Conservation (phyloP, 129 eudicot species). For the Helianthus annuus region DNA sequence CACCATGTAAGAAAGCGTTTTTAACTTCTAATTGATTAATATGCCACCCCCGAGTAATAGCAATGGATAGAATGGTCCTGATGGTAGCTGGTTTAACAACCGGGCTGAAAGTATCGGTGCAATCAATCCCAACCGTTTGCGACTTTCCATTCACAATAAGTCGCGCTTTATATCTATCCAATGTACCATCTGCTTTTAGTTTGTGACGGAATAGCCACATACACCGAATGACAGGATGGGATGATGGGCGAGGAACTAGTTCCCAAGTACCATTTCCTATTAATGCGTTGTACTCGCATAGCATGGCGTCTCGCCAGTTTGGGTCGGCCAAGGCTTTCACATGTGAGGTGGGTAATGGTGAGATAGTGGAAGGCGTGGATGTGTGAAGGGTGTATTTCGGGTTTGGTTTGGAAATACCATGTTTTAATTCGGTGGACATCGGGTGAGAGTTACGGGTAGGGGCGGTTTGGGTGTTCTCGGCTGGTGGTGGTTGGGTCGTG, state of each 20-base stretch:
- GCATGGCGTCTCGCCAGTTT: slow-evolving; percentile 3
- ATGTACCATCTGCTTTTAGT: too few relatives aligned
- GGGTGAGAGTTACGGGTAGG: neutral
- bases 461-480: neutral
- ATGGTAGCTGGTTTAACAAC: too few relatives aligned
- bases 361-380: neutral
- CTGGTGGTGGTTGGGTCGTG: neutral
- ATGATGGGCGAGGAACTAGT: neutral
- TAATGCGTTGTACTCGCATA: neutral
- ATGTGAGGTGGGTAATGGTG: neutral
- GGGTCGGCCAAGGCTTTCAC: neutral
- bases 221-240: neutral
- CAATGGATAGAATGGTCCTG: too few relatives aligned
- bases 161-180: too few relatives aligned
- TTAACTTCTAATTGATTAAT: too few relatives aligned
- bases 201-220: slow-evolving; percentile 3
- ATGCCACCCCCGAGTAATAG: too few relatives aligned
- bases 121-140: too few relatives aligned
- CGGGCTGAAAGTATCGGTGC: too few relatives aligned
- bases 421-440: neutral
- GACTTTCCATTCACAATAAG: too few relatives aligned
- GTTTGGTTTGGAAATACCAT: neutral
- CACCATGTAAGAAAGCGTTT: too few relatives aligned
- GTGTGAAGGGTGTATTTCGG: neutral
- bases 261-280: slow-evolving; percentile 11